Evolutionary conservation across 441 rosid genomes (phyloP), one percentile per base, ranked within the genome.

Genomic region (Populus hybrid): DNA sequence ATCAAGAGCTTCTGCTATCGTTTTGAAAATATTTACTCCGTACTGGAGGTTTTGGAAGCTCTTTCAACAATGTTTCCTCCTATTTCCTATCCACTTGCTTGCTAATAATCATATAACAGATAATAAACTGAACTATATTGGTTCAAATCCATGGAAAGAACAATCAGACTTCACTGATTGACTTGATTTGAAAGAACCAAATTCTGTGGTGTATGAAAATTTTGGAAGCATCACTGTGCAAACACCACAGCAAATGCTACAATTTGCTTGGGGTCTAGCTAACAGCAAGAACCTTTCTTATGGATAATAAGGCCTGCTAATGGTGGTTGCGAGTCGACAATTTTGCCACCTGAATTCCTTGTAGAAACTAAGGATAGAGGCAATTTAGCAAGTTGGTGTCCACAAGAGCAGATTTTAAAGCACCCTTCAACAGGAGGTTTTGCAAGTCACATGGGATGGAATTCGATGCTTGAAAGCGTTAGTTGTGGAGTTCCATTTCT

Each of bases 371-470:
- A 21, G 24, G 65, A 8, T 3, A 59, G 24, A 8, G 65, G 65
- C 65, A n/a, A 20, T 21, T n/a, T 8, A 59, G 65, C 24, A 59
- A 59, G 65, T 8, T n/a, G 10, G 65, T 0, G 65, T 59, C 24
- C 26, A 8, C 24, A 59, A n/a, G 24, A n/a, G 65, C 12, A 59
- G 24, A 59, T 59, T 59, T 59, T 8, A 59, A n/a, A 59, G 65
- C 65, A 59, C 65, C 26, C 65, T 8, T 59, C 26, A 59, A 59
- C n/a, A 59, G 24, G 65, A 59, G 24, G 10, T 7, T n/a, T n/a
- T 8, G 63, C 88, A 61, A 87, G 88, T 8, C 94, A 89, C 8
- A 81, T 79, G 10, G 93, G 92, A 6, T 91, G 57, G 20, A 46
- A 46, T 12, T 46, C 57, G 6, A 46, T 14, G 20, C 6, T 46